Evolutionary conservation across 192 early-diverging fungal genomes (phyloP).

Genomic region (Coemansia sp.): DNA sequence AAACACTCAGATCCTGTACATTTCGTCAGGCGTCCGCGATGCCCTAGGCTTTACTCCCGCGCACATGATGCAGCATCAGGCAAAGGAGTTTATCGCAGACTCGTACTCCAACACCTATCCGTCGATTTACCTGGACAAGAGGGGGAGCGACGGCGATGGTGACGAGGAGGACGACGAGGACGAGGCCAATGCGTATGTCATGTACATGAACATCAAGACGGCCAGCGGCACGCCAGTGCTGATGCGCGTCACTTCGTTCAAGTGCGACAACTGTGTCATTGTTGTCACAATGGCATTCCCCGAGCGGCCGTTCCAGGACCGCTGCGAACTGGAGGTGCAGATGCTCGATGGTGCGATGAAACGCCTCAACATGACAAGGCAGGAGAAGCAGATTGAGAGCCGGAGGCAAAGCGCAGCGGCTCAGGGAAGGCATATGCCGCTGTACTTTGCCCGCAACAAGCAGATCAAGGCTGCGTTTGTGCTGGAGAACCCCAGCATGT

Average conservation of each 20-base stretch:
- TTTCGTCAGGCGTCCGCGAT: slow-evolving; percentile 37
- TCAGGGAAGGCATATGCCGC: slow-evolving; percentile 9
- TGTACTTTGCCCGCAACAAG: slow-evolving; percentile 29
- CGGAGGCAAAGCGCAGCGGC: neutral
- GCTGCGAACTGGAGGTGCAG: slow-evolving; percentile 34
- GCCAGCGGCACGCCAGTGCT: slow-evolving; percentile 10
- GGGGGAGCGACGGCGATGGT: neutral
- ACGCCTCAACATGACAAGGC: slow-evolving; percentile 12
- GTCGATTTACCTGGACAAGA: slow-evolving; percentile 22
- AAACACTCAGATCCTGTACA: slow-evolving; percentile 33
- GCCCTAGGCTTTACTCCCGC: slow-evolving; percentile 31
- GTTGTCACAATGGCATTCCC: slow-evolving; percentile 26
- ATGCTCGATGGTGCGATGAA: slow-evolving; percentile 40
- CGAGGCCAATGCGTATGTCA: slow-evolving; percentile 35
- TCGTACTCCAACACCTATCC: slow-evolving; percentile 21
- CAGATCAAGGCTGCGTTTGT: slow-evolving; percentile 41
- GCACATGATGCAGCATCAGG: slow-evolving; percentile 12
- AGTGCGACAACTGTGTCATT: slow-evolving; percentile 36
- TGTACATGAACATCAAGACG: slow-evolving; percentile 37
- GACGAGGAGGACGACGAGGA: slow-evolving; percentile 28
- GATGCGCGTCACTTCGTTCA: slow-evolving; percentile 27
- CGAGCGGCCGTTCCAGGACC: slow-evolving; percentile 21
- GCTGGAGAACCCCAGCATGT: slow-evolving; percentile 25
- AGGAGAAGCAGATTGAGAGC: neutral
- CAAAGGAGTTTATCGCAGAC: slow-evolving; percentile 34